phyloP scores from a whole-genome alignment of 148 eudicot species.

The Camellia granthamiana region DNA sequence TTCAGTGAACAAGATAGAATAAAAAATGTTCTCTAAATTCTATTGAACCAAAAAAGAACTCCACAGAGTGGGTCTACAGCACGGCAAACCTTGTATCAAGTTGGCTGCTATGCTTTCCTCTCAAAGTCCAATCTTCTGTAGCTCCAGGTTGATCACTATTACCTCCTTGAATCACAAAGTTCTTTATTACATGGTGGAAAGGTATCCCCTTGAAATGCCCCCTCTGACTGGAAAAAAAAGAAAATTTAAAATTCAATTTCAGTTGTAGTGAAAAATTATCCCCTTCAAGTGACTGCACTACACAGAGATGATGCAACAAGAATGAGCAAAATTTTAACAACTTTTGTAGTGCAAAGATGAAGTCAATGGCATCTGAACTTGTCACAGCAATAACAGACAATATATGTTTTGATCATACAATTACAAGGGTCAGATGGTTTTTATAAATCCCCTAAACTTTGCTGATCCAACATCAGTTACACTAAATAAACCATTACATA shows the following conservation, averaged over 20 bases:
- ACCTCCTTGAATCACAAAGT: slow-evolving; percentile 91
- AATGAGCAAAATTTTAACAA: no score
- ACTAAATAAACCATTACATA: neutral
- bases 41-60: neutral
- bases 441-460: neutral
- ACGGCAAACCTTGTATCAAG: slow-evolving; percentile 69
- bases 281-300: neutral
- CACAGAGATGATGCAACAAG: no score
- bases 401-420: neutral
- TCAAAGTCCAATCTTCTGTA: slow-evolving; percentile 80
- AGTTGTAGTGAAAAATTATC: neutral
- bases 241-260: neutral
- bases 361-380: neutral
- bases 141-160: slow-evolving; percentile 54
- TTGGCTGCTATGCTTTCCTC: slow-evolving; percentile 71
- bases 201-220: slow-evolving; percentile 91
- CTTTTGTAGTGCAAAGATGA: no score
- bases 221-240: slow-evolving; percentile 58
- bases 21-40: no score
- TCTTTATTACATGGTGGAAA: slow-evolving; percentile 80
- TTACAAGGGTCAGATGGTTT: neutral
- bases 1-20: neutral
- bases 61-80: neutral
- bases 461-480: neutral
- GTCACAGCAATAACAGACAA: neutral